Evolutionary conservation across 2,329 filamentous ascomycete genomes (phyloP).

Genomic region (Teratosphaeria gauchensis): DNA sequence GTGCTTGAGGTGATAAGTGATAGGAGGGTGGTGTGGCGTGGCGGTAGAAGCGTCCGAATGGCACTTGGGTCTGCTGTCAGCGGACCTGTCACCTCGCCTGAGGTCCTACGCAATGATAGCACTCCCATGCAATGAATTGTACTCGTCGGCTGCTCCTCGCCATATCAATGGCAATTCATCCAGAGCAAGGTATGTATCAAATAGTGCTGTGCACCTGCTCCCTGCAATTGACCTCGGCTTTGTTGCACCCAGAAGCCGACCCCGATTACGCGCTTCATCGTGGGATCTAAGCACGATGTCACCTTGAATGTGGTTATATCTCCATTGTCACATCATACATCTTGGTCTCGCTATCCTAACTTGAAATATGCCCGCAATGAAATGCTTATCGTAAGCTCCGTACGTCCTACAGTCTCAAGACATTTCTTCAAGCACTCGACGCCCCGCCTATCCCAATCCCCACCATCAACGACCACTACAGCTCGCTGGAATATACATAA

Average conservation of each 20-base stretch:
- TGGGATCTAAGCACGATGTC: not conserved
- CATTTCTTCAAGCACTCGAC: not conserved
- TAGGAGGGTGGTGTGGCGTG: no score
- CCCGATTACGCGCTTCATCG: not conserved
- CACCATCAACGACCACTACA: not conserved
- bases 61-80: no score
- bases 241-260: not conserved
- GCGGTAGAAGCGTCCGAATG: no score
- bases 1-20: no score
- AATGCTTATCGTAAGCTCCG: not conserved
- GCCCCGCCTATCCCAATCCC: not conserved
- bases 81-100: no score
- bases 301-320: no score
- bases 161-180: not conserved
- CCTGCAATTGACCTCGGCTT: not conserved
- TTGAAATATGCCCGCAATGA: not conserved
- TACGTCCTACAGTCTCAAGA: not conserved
- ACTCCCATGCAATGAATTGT: no score
- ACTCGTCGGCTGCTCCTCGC: no score
- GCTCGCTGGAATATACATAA: not conserved
- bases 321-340: no score
- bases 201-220: not conserved
- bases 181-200: not conserved
- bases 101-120: no score
- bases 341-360: no score